These are phyloP conservation scores for Colletotrichum sublineola DNA, from an alignment of 2,329 filamentous ascomycete species.

Conservation along the genomic window DNA sequence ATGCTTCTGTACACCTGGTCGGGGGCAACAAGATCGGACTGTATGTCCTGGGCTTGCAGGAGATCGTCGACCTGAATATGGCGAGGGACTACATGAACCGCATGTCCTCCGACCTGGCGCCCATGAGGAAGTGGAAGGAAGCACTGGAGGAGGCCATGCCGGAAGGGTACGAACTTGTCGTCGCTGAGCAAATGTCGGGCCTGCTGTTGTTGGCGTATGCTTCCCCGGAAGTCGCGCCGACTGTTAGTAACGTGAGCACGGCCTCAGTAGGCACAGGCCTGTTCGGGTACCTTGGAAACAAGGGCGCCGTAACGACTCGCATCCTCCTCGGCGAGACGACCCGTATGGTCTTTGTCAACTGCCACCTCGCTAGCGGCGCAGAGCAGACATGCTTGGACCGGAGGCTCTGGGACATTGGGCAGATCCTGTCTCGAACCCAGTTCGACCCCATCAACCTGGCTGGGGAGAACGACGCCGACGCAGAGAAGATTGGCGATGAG, in stretches of 20 bases:
- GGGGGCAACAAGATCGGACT: conserved; percentile 82
- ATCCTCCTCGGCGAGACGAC: conserved; percentile 92
- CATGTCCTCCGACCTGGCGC: conserved; percentile 78
- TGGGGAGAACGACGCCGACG: conserved; percentile 74
- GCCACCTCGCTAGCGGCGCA: conserved; percentile 88
- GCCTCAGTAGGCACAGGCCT: conserved; percentile 89
- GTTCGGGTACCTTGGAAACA: conserved; percentile 95
- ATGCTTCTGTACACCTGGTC: conserved; percentile 58
- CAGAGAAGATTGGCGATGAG: conserved; percentile 83
- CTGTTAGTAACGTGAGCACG: conserved; percentile 85
- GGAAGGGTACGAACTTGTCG: conserved; percentile 79
- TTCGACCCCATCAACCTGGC: conserved; percentile 80
- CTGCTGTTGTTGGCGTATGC: conserved; percentile 88
- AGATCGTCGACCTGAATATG: conserved; percentile 88
- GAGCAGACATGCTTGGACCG: conserved; percentile 84
- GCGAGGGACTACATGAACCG: conserved; percentile 81
- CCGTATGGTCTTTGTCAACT: conserved; percentile 89
- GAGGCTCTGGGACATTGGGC: conserved; percentile 88
- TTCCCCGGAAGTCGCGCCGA: conserved; percentile 79
- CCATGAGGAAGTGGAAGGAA: conserved; percentile 83
- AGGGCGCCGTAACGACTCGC: conserved; percentile 86
- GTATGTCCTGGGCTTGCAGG: conserved; percentile 91
- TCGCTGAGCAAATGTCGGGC: conserved; percentile 88
- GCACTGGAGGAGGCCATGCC: conserved; percentile 82
- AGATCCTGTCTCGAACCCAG: conserved; percentile 80